These are phyloP conservation scores for Teratosphaeria pseudoeucalypti DNA, from an alignment of 2,329 filamentous ascomycete genomes.

Conservation along the genomic window DNA sequence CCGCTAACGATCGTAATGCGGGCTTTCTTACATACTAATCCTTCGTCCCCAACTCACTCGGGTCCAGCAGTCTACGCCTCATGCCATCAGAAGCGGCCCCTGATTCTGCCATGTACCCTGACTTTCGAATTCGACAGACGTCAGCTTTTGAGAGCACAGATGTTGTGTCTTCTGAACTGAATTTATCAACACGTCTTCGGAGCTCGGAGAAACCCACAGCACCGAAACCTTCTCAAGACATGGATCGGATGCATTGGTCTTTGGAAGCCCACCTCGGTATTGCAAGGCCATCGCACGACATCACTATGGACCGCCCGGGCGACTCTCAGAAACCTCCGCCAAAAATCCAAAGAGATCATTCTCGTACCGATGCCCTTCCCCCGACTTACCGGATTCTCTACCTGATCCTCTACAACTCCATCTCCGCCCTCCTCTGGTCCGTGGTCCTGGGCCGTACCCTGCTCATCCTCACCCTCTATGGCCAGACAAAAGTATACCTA, in stretches of 20 bases:
- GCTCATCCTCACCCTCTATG: slow-evolving; percentile 35
- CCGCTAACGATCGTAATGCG: slow-evolving; percentile 1
- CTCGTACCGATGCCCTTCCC: slow-evolving; percentile 5
- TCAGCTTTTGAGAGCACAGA: no score
- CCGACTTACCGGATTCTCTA: slow-evolving; percentile 41
- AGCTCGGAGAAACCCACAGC: not conserved
- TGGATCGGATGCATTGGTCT: not conserved
- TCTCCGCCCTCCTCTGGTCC: slow-evolving; percentile 68
- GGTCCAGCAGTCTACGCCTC: slow-evolving; percentile 44
- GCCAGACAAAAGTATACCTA: slow-evolving; percentile 48
- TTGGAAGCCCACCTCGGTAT: not conserved
- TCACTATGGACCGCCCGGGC: slow-evolving; percentile 17
- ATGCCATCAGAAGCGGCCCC: not conserved
- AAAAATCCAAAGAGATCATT: not conserved
- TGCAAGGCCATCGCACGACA: not conserved
- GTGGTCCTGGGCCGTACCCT: slow-evolving; percentile 62
- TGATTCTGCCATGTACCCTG: not conserved
- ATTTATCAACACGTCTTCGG: not conserved
- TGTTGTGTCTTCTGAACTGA: not conserved
- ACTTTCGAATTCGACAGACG: not conserved
- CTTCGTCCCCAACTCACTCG: slow-evolving; percentile 75
- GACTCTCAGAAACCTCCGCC: slow-evolving; percentile 15
- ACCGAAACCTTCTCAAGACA: not conserved
- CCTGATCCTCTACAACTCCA: slow-evolving; percentile 74
- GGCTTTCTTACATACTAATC: slow-evolving; percentile 58